A percentile compares a stretch with the other conserved stretches of the same genome.
These are phyloP conservation scores for Crithidia fasciculata DNA, from an alignment of 208 protist genomes.

Conservation along the genomic window DNA sequence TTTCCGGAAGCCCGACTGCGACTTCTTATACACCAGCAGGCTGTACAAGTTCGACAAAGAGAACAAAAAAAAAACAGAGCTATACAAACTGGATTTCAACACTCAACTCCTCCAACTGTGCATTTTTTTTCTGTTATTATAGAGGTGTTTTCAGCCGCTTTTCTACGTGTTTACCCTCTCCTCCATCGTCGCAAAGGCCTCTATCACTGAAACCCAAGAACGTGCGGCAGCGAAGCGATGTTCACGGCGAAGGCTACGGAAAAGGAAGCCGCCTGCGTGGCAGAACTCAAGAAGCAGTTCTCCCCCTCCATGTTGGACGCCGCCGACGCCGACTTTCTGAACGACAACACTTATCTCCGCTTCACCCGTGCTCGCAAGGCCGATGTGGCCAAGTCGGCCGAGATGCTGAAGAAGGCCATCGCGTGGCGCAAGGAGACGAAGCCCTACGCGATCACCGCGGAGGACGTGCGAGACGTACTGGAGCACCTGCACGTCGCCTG, in stretches of 20 bases:
- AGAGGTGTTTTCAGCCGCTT: too few species aligned
- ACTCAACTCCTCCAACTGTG: background rate
- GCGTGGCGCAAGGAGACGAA: constrained; percentile 48
- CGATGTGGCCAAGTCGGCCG: constrained; percentile 38
- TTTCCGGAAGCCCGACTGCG: too few species aligned
- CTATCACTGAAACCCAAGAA: background rate
- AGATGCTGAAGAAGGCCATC: constrained; percentile 43
- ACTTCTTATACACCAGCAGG: too few species aligned
- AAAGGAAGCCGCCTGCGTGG: constrained; percentile 43
- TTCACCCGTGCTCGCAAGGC: constrained; percentile 52
- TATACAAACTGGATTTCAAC: too few species aligned
- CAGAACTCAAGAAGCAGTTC: constrained; percentile 32
- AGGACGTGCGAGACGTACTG: constrained; percentile 38
- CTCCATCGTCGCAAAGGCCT: background rate
- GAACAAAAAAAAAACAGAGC: too few species aligned
- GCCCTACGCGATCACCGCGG: constrained; percentile 46
- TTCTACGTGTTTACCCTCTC: background rate
- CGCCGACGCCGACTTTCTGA: constrained; percentile 36
- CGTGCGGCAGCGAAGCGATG: background rate
- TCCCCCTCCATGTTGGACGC: constrained; percentile 27
- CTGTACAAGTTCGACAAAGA: too few species aligned
- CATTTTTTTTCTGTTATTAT: background rate
- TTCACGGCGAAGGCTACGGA: constrained; percentile 9
- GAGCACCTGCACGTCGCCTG: constrained; percentile 31
- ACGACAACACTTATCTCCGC: constrained; percentile 48